Evolutionary conservation across 345 rosid genomes (phyloP), one percentile per base, ranked within the genome.

Genomic region (Gossypium rotundifolium): DNA sequence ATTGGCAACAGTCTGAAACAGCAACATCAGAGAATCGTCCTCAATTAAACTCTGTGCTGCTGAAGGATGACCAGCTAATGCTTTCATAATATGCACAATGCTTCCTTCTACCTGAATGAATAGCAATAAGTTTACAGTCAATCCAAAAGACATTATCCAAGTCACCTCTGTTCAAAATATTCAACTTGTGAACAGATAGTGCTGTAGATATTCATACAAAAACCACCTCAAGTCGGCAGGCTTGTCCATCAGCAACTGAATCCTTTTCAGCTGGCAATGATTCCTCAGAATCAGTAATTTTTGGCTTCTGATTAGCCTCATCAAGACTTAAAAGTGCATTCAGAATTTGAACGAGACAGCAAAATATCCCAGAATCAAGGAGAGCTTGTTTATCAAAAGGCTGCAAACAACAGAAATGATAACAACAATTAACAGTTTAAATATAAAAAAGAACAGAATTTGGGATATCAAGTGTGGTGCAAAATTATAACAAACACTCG

Each of bases 351-450:
- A 96, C 86, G 79, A 96, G 95, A 84, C 99, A 96, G 79, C 97
- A 91, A 23, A 93, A 87, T 84, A 96, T 93, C 83, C 98, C 99
- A 86, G 99, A 96, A 86, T 96, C 99, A 75, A 96, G 90, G 58
- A 96, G 92, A 65, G 99, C 90, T 72, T 96, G 99, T 81, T 93
- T 90, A 82, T 96, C 99, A 75, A 89, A 83, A 48, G 94, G 95
- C 99, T 96, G 96, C 81, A 84, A 80, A 78, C 18, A 73, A 83
- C 58, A 79, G 65, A 78, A 44, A 51, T 14, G 23, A 49, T 51
- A 51, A 20, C 27, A 63, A 46, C 45, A 12, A 51, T 46, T 18
- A 70, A 53, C 45, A 11, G 38, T 63, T 17, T 14, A 29, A 55
- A 65, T 75, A 51, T 52, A 10, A 65, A 38, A 20, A 65, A 53